Percentiles rank a stretch among this genome's conserved stretches.
Evolutionary conservation across 768 basidiomycete genomes (phyloP).

Genomic region (Psilocybe azurescens): DNA sequence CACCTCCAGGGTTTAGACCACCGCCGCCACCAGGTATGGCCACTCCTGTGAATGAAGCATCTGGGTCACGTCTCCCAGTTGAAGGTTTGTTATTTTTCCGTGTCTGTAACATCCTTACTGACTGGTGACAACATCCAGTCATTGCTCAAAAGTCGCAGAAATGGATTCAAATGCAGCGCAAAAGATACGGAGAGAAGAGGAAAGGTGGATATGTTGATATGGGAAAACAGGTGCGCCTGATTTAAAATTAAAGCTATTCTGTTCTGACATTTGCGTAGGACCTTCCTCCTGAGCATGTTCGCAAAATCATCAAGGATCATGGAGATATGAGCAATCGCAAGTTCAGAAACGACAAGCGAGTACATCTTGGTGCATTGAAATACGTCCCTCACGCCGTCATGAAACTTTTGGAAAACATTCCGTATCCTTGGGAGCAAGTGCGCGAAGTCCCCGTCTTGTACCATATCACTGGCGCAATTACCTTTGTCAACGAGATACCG

Average conservation of each 20-base stretch:
- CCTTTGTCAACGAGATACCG: conserved; percentile 98
- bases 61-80: conserved; percentile 48
- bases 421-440: conserved; percentile 98
- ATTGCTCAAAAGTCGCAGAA: conserved; percentile 94
- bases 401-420: conserved; percentile 99
- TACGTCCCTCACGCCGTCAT: conserved; percentile 99
- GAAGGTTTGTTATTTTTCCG: conserved; percentile 43
- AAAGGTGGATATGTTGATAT: conserved; percentile 90
- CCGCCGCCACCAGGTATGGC: conserved; percentile 62
- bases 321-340: conserved; percentile 99
- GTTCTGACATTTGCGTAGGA: conserved; percentile 57
- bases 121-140: conserved; percentile 41
- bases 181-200: conserved; percentile 89
- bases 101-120: conserved; percentile 14
- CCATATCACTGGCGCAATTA: conserved; percentile 99
- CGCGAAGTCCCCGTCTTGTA: conserved; percentile 98
- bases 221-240: conserved; percentile 83
- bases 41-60: conserved; percentile 38
- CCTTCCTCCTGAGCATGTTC: conserved; percentile 95
- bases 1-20: conserved; percentile 56
- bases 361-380: conserved; percentile 96
- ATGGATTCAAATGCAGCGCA: conserved; percentile 94
- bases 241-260: conserved; percentile 15
- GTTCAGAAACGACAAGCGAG: conserved; percentile 99
- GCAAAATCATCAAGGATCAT: conserved; percentile 99